Percentiles rank a stretch among this genome's conserved stretches.
Conservation (phyloP, 441 rosid species). For the Populus tomentosa region DNA sequence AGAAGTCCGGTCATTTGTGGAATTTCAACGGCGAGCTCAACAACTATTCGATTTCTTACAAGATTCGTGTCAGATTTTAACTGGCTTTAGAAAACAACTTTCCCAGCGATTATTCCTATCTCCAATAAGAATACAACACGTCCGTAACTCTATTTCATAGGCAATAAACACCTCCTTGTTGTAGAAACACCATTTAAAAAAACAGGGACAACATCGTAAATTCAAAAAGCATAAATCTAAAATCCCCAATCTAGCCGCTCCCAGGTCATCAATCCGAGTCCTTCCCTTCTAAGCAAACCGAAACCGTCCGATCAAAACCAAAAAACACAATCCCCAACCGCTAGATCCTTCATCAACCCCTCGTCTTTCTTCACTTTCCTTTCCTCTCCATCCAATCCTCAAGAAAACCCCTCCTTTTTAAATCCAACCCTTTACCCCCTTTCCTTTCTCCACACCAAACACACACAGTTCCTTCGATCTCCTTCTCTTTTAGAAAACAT, state of each 20-base stretch:
- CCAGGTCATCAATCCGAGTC: slow-evolving; percentile 43
- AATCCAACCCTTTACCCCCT: slow-evolving; percentile 14
- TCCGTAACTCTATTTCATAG: not conserved
- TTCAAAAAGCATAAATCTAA: not conserved
- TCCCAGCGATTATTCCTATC: not conserved
- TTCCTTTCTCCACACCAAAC: slow-evolving; percentile 6
- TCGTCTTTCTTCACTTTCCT: not conserved
- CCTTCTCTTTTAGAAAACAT: not conserved
- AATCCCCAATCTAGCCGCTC: not conserved
- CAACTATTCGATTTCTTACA: not conserved
- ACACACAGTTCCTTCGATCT: slow-evolving; percentile 15
- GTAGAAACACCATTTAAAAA: slow-evolving; percentile 6
- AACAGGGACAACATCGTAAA: slow-evolving; percentile 20
- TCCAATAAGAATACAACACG: not conserved
- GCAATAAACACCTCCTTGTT: not conserved
- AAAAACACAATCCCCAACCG: slow-evolving; percentile 24
- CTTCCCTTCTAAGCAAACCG: not conserved
- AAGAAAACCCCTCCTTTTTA: slow-evolving; percentile 25
- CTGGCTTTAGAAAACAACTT: not conserved
- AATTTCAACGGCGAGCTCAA: not conserved
- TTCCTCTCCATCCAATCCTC: slow-evolving; percentile 15
- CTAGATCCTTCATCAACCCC: slow-evolving; percentile 14
- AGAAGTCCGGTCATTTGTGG: not conserved
- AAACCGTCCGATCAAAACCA: slow-evolving; percentile 40
- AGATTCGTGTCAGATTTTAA: not conserved